A percentile compares a stretch with the other conserved stretches of the same genome.
These are phyloP conservation scores for Malassezia caprae DNA, from an alignment of 1,284 basidiomycete species.

Conservation along the genomic window DNA sequence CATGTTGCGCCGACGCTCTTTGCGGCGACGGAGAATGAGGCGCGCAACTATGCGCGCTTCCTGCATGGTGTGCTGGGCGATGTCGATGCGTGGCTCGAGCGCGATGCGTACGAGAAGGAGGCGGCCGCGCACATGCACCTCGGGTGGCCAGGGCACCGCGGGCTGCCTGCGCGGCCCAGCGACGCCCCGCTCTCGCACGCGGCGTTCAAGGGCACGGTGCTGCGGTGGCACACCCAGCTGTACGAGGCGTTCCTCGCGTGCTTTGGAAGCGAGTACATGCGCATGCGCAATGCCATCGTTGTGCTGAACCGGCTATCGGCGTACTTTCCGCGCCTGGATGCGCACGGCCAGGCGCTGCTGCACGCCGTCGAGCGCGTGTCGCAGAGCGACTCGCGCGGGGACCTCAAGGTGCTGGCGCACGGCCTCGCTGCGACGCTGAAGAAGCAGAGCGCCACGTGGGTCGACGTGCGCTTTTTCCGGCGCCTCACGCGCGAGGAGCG, in stretches of 20 bases:
- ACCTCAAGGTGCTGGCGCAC: conserved; percentile 43
- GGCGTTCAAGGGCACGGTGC: conserved; percentile 61
- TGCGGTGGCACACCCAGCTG: conserved; percentile 73
- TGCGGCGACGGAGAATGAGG: conserved; percentile 89
- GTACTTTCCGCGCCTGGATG: conserved; percentile 31
- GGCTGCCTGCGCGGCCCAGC: conserved; percentile 5
- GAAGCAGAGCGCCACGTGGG: conserved; percentile 33
- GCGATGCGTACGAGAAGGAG: conserved; percentile 20
- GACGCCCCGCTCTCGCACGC: conserved; percentile 59
- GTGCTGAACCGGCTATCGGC: conserved; percentile 38
- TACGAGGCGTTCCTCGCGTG: conserved; percentile 39
- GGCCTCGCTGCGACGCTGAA: conserved; percentile 42
- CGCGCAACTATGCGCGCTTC: conserved; percentile 75
- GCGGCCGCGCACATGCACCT: conserved; percentile 48
- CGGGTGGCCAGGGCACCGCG: conserved; percentile 21
- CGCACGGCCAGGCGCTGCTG: conserved; percentile 31
- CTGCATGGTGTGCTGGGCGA: conserved; percentile 67
- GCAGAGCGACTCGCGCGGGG: conserved; percentile 33
- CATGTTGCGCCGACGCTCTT: conserved; percentile 65
- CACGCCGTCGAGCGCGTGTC: conserved; percentile 24
- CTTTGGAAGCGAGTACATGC: conserved; percentile 43
- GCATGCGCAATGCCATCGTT: conserved; percentile 43
- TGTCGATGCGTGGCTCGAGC: conserved; percentile 23
- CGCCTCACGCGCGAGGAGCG: conserved; percentile 5
- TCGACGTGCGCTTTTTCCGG: conserved; percentile 7